Percentiles rank a stretch among this genome's conserved stretches.
Conservation (phyloP, 768 basidiomycete genomes). For the Holtermannia corniformis region DNA sequence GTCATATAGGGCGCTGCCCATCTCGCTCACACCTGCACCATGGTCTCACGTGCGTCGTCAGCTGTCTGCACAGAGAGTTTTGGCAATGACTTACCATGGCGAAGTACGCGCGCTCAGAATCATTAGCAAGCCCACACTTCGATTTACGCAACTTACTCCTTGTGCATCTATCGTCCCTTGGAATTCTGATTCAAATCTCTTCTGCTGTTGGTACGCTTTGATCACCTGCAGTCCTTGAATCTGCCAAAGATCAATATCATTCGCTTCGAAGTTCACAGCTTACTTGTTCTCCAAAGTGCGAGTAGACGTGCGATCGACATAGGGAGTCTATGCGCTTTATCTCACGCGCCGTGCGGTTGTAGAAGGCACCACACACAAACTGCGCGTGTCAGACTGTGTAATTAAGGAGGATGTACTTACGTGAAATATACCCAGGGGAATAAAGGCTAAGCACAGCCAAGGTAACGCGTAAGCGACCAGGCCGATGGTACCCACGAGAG, state of each 20-base stretch:
- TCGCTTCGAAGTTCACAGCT: not conserved
- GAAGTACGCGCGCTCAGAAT: constrained; percentile 13
- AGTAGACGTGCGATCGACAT: constrained; percentile 12
- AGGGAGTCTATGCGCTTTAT: constrained; percentile 16
- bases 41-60: too few species aligned
- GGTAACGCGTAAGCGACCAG: constrained; percentile 33
- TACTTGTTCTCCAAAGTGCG: constrained; percentile 24
- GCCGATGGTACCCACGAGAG: constrained; percentile 29
- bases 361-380: constrained; percentile 4
- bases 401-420: constrained; percentile 3
- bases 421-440: constrained; percentile 22
- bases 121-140: not conserved
- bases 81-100: constrained; percentile 10
- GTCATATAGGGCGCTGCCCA: constrained; percentile 3
- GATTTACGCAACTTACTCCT: constrained; percentile 26
- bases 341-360: constrained; percentile 11
- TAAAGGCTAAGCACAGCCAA: constrained; percentile 27
- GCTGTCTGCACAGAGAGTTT: too few species aligned
- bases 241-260: constrained; percentile 5
- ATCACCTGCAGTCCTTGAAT: constrained; percentile 23
- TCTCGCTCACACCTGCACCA: too few species aligned
- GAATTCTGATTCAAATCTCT: constrained; percentile 9
- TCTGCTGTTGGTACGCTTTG: constrained; percentile 21
- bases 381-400: not conserved
- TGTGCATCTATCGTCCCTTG: constrained; percentile 19